Conservation (phyloP, 176 grass and related monocot genomes). For the Rhynchospora breviuscula region DNA sequence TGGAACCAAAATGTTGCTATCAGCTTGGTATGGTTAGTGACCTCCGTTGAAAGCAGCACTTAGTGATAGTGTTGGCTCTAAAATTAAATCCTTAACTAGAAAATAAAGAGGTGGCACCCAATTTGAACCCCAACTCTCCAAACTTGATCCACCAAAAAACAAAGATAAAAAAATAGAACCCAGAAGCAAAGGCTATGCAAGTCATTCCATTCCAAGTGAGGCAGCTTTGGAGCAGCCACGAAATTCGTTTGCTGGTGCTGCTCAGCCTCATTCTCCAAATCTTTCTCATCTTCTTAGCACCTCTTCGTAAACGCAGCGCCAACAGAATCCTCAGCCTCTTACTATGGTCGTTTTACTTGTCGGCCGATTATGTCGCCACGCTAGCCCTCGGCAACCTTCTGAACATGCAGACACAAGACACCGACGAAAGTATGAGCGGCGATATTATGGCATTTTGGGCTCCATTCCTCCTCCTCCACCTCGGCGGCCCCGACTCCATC, state of each 20-base stretch:
- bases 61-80: neutral
- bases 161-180: neutral
- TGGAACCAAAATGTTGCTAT: neutral
- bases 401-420: constrained; percentile 7
- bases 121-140: neutral
- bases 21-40: neutral
- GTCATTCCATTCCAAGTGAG: constrained; percentile 2
- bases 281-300: constrained; percentile 7
- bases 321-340: neutral
- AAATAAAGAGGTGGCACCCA: neutral
- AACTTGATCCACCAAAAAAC: neutral
- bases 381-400: constrained; percentile 35
- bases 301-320: neutral
- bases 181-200: constrained; percentile 10
- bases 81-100: neutral
- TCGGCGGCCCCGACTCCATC: constrained; percentile 67
- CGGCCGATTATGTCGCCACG: constrained; percentile 28
- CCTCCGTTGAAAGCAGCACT: neutral
- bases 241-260: constrained; percentile 7
- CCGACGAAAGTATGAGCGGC: neutral
- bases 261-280: constrained; percentile 21
- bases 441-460: constrained; percentile 21
- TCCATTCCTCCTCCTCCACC: constrained; percentile 71
- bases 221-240: constrained; percentile 1
- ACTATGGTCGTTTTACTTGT: constrained; percentile 39